Evolutionary conservation across 2,329 filamentous ascomycete species (phyloP).

Genomic region (Rutstroemia sp.): DNA sequence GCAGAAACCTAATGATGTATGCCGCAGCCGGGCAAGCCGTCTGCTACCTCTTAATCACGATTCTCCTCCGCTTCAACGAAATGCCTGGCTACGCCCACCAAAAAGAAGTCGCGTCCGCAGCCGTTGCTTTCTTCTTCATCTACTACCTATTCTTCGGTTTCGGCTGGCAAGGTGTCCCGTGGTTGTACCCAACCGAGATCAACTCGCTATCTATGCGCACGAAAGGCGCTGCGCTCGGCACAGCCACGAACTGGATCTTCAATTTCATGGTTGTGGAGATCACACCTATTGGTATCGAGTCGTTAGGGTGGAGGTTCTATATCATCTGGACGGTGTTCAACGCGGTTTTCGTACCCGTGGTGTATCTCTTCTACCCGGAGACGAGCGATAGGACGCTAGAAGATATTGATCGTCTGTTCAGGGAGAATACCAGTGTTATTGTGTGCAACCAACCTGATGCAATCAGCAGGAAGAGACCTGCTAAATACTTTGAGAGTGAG

Average conservation of each 20-base stretch:
- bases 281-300: conserved; percentile 35
- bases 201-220: conserved; percentile 45
- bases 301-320: conserved; percentile 54
- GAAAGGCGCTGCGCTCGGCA: conserved; percentile 48
- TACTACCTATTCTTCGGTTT: conserved; percentile 47
- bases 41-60: conserved; percentile 44
- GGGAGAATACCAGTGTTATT: conserved; percentile 2
- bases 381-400: conserved; percentile 28
- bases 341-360: conserved; percentile 31
- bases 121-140: conserved; percentile 35
- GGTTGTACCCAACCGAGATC: conserved; percentile 51
- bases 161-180: conserved; percentile 36
- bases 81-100: not conserved
- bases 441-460: conserved; percentile 2
- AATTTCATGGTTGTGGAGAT: conserved; percentile 37
- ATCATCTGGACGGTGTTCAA: conserved; percentile 43
- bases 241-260: conserved; percentile 40
- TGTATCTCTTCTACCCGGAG: conserved; percentile 45
- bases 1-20: conserved; percentile 67
- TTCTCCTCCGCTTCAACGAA: conserved; percentile 35
- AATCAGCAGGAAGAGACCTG: not conserved
- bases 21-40: conserved; percentile 58
- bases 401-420: conserved; percentile 5
- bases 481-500: conserved; percentile 3
- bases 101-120: conserved; percentile 15